Evolutionary conservation across 805 yeast species (phyloP).

Genomic region (Yamadazyma olivae): DNA sequence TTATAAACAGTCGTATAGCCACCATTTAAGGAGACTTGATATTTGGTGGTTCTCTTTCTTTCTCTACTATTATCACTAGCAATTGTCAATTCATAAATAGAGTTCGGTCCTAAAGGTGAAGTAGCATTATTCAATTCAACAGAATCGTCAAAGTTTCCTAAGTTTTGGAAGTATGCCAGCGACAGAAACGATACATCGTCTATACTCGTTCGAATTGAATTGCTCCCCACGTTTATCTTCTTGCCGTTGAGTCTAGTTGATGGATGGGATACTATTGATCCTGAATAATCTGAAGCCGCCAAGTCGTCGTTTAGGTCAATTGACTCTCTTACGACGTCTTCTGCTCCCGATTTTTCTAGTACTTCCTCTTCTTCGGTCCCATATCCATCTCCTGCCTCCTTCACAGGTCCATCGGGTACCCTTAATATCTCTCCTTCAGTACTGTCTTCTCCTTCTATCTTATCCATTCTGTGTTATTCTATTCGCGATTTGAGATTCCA

Average conservation of each 20-base stretch:
- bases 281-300: conserved; percentile 15
- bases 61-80: conserved; percentile 48
- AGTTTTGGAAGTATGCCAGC: conserved; percentile 20
- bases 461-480: too few species aligned
- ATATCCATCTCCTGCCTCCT: too few species aligned
- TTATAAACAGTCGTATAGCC: conserved; percentile 42
- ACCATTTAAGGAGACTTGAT: conserved; percentile 37
- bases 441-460: too few species aligned
- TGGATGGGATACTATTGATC: conserved; percentile 10
- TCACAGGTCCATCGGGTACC: too few species aligned
- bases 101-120: conserved; percentile 69
- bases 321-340: conserved; percentile 5
- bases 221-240: neutral
- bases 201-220: conserved; percentile 25
- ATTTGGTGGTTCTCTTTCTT: conserved; percentile 30
- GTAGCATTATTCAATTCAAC: neutral
- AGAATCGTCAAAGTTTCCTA: conserved; percentile 15
- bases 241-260: neutral
- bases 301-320: conserved; percentile 32
- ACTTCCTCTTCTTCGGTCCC: too few species aligned
- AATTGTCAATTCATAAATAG: conserved; percentile 73
- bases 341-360: neutral
- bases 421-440: too few species aligned
- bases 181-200: conserved; percentile 32
- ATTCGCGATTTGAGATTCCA: too few species aligned